A percentile compares a stretch with the other conserved stretches of the same genome.
Conservation (phyloP, 768 basidiomycete species). For the Russula dissimulans region DNA sequence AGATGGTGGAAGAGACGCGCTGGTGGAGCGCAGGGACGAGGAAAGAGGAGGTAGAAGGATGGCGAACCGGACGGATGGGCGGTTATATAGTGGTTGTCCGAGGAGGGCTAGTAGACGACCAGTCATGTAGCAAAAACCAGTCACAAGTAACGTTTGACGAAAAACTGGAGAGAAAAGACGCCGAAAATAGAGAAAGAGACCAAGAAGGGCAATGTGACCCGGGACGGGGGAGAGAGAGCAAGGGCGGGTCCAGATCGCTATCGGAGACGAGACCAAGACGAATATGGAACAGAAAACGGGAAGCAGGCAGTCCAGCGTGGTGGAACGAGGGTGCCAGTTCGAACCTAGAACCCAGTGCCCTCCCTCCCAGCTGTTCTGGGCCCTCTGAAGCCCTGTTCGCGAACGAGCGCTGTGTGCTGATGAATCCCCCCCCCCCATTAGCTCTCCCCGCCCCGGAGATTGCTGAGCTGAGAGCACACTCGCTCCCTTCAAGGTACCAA, state of each 20-base stretch:
- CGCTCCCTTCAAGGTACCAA: slow-evolving; percentile 8
- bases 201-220: slow-evolving; percentile 21
- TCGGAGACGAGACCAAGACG: slow-evolving; percentile 1
- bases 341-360: background rate
- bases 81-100: slow-evolving; percentile 18
- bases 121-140: slow-evolving; percentile 23
- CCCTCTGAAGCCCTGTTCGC: background rate
- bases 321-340: slow-evolving; percentile 7
- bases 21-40: background rate
- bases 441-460: no score
- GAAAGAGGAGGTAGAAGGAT: slow-evolving; percentile 7
- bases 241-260: background rate
- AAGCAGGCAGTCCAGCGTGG: background rate
- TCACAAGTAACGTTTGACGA: slow-evolving; percentile 4
- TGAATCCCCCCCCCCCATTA: no score
- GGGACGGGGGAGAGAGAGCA: background rate
- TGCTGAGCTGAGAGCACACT: no score
- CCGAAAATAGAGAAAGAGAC: slow-evolving; percentile 18
- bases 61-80: slow-evolving; percentile 10
- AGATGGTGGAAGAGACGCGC: background rate
- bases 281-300: slow-evolving; percentile 5
- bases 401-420: background rate
- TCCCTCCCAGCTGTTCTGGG: background rate
- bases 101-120: slow-evolving; percentile 13
- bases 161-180: slow-evolving; percentile 21